phyloP scores from a whole-genome alignment of 2,329 filamentous ascomycete genomes.

The Akanthomyces dipterigenus region DNA sequence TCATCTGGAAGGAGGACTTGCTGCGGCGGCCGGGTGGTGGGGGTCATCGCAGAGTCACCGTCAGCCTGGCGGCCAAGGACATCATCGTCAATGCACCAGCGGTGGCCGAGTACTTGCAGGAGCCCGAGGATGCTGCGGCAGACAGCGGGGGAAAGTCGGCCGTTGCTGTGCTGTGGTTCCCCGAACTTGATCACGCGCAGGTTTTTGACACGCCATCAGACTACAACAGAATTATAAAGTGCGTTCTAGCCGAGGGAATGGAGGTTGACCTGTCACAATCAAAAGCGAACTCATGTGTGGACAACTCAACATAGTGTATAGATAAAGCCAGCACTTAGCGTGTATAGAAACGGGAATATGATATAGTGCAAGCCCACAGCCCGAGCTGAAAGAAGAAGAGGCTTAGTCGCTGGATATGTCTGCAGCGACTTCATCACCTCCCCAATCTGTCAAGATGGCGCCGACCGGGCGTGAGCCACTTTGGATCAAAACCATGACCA shows the following conservation, averaged over 20 bases:
- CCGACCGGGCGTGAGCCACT: constrained; percentile 55
- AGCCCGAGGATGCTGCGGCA: constrained; percentile 9
- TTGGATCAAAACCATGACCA: constrained; percentile 60
- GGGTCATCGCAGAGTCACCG: constrained; percentile 39
- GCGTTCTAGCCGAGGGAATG: constrained; percentile 18
- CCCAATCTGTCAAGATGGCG: constrained; percentile 58
- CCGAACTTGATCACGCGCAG: constrained; percentile 57
- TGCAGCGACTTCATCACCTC: constrained; percentile 34
- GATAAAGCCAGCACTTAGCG: neutral
- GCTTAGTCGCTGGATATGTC: constrained; percentile 2
- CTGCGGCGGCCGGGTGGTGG: constrained; percentile 18
- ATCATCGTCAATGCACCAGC: constrained; percentile 56
- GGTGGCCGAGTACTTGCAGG: constrained; percentile 49
- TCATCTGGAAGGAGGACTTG: constrained; percentile 63
- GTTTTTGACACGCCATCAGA: constrained; percentile 40
- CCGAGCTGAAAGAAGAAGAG: neutral
- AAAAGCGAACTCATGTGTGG: neutral
- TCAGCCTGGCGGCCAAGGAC: constrained; percentile 53
- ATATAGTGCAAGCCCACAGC: constrained; percentile 3
- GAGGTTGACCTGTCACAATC: constrained; percentile 6
- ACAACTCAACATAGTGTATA: neutral
- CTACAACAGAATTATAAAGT: constrained; percentile 23
- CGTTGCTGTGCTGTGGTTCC: constrained; percentile 55
- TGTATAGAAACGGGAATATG: neutral
- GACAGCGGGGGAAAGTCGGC: constrained; percentile 23